Conservation (phyloP, 345 rosid genomes). For the Hirschfeldia incana region DNA sequence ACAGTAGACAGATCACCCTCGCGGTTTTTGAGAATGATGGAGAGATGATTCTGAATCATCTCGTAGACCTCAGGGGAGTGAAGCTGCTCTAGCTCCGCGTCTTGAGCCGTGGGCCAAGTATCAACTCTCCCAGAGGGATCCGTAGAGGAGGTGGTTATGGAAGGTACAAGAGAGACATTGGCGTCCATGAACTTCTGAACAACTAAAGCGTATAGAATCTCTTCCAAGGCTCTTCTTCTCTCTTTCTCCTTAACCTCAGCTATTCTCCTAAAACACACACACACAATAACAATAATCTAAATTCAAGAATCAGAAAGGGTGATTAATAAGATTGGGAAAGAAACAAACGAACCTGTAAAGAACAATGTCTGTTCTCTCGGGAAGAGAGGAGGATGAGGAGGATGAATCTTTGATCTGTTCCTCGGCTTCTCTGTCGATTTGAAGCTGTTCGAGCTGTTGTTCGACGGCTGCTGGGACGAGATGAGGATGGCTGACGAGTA, state of each 20-base stretch:
- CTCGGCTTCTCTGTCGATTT: constrained; percentile 74
- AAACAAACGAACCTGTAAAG: constrained; percentile 73
- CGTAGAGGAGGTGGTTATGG: constrained; percentile 49
- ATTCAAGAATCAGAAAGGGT: neutral
- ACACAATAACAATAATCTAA: too few relatives aligned
- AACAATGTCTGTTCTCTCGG: constrained; percentile 76
- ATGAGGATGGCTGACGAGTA: constrained; percentile 84
- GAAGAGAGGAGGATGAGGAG: constrained; percentile 54
- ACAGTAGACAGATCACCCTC: constrained; percentile 54
- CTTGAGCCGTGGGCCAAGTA: constrained; percentile 63
- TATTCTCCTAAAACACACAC: constrained; percentile 87
- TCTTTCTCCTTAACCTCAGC: constrained; percentile 94
- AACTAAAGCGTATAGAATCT: constrained; percentile 84
- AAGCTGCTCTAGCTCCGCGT: constrained; percentile 64
- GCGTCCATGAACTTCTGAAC: constrained; percentile 96
- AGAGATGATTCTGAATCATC: constrained; percentile 94
- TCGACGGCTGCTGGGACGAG: constrained; percentile 95
- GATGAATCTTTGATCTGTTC: constrained; percentile 55
- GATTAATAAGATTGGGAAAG: neutral
- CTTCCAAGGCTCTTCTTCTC: constrained; percentile 76
- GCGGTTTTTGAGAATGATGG: constrained; percentile 79
- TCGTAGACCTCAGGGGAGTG: constrained; percentile 87
- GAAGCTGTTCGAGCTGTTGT: constrained; percentile 92
- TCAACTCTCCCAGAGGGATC: constrained; percentile 68
- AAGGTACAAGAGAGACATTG: constrained; percentile 71